Percentiles rank a stretch among this genome's conserved stretches.
These are phyloP conservation scores for Vanderwaltozyma verrucispora DNA, from an alignment of 805 yeast genomes.

Conservation along the genomic window DNA sequence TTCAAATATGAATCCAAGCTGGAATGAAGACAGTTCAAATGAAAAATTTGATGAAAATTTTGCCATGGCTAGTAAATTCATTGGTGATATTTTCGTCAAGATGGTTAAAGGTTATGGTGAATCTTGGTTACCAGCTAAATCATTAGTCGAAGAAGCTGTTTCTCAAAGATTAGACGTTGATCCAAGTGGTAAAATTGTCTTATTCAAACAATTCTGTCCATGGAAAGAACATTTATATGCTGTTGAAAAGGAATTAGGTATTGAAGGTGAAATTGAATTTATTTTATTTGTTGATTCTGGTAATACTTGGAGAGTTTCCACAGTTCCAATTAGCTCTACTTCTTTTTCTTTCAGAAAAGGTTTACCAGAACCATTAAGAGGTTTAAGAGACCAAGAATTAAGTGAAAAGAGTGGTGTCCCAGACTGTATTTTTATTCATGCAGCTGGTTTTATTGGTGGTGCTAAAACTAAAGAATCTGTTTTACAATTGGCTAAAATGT, in stretches of 20 bases:
- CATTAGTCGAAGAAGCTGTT: slow-evolving; percentile 64
- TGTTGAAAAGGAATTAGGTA: slow-evolving; percentile 49
- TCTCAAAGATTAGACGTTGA: slow-evolving; percentile 48
- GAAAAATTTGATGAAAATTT: slow-evolving; percentile 59
- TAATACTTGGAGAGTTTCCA: slow-evolving; percentile 74
- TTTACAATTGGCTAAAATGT: slow-evolving; percentile 53
- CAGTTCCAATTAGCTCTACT: slow-evolving; percentile 71
- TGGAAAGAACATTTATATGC: slow-evolving; percentile 90
- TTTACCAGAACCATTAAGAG: slow-evolving; percentile 87
- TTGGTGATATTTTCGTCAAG: slow-evolving; percentile 72
- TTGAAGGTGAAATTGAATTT: slow-evolving; percentile 52
- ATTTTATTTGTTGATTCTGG: slow-evolving; percentile 74
- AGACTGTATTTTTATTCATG: slow-evolving; percentile 87
- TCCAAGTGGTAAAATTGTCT: slow-evolving; percentile 58
- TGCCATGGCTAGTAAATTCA: slow-evolving; percentile 58
- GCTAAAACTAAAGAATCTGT: slow-evolving; percentile 73
- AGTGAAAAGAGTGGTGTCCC: slow-evolving; percentile 66
- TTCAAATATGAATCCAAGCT: slow-evolving; percentile 70
- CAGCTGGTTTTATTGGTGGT: slow-evolving; percentile 97
- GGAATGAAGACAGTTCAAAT: slow-evolving; percentile 64
- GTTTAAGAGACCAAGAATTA: slow-evolving; percentile 82
- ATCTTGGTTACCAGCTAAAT: slow-evolving; percentile 87
- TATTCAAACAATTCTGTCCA: slow-evolving; percentile 71
- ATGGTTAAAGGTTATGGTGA: slow-evolving; percentile 62
- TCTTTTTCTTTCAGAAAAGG: slow-evolving; percentile 82